Percentiles rank a stretch among this genome's conserved stretches.
Conservation (phyloP, 352 stramenopile species). For the Globisporangium polare region DNA sequence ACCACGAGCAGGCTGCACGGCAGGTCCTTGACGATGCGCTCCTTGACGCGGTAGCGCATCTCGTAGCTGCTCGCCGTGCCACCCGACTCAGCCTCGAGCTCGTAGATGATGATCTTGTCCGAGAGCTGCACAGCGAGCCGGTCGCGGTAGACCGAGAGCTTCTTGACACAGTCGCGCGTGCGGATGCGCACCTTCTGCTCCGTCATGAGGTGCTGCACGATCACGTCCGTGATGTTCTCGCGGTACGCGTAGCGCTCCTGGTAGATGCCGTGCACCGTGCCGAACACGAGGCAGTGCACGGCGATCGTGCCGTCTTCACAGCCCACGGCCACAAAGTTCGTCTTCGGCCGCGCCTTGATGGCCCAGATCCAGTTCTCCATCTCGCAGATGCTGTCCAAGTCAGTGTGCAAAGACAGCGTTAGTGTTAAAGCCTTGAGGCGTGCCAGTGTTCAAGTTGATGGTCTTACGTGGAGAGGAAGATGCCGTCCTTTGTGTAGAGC, state of each 20-base stretch:
- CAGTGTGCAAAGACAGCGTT: not conserved
- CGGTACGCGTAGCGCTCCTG: conserved; percentile 93
- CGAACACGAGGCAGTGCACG: conserved; percentile 88
- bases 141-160: conserved; percentile 92
- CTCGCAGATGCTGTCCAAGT: conserved; percentile 61
- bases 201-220: conserved; percentile 94
- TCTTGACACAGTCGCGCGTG: conserved; percentile 93
- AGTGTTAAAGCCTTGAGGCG: not conserved
- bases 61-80: conserved; percentile 64
- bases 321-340: conserved; percentile 84
- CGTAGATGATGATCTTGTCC: conserved; percentile 94
- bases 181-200: conserved; percentile 95
- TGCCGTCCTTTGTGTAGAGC: conserved; percentile 88
- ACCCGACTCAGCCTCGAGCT: conserved; percentile 69
- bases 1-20: conserved; percentile 88
- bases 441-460: not conserved
- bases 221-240: conserved; percentile 94
- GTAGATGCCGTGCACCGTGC: conserved; percentile 90
- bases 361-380: conserved; percentile 92
- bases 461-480: conserved; percentile 56
- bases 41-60: conserved; percentile 92
- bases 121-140: conserved; percentile 92
- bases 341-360: conserved; percentile 74
- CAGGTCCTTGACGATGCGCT: conserved; percentile 82
- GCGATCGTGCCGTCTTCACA: conserved; percentile 85